Conservation (phyloP, 345 rosid species). For the Brassica nigra region DNA sequence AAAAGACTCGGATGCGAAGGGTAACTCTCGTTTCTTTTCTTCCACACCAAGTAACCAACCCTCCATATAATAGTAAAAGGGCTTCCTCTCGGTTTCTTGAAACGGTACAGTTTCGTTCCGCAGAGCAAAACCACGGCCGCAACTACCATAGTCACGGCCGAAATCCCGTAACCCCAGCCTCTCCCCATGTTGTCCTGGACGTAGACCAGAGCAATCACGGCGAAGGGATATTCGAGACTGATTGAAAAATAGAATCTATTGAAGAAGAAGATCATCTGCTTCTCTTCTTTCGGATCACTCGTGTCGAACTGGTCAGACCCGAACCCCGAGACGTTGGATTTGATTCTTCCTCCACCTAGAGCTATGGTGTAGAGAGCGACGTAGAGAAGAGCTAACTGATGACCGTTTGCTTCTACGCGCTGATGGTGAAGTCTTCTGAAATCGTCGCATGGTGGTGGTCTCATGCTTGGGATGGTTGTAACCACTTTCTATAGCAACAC, state of each 20-base stretch:
- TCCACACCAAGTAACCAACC: constrained; percentile 72
- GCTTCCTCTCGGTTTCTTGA: constrained; percentile 77
- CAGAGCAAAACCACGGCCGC: constrained; percentile 58
- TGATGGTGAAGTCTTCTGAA: constrained; percentile 55
- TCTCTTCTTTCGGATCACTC: constrained; percentile 77
- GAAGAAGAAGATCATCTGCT: constrained; percentile 77
- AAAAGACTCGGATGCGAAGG: constrained; percentile 62
- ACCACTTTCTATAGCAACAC: constrained; percentile 63
- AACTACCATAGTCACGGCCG: constrained; percentile 77
- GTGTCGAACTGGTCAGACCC: constrained; percentile 86
- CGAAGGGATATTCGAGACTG: constrained; percentile 79
- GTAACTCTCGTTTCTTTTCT: constrained; percentile 55
- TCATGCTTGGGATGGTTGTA: constrained; percentile 71
- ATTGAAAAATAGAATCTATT: constrained; percentile 69
- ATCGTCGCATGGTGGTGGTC: constrained; percentile 73
- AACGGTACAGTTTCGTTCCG: constrained; percentile 71
- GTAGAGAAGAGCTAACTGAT: constrained; percentile 68
- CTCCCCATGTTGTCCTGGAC: constrained; percentile 88
- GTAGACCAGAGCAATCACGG: constrained; percentile 73
- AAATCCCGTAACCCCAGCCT: constrained; percentile 92
- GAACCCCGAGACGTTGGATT: constrained; percentile 88
- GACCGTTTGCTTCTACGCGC: constrained; percentile 71
- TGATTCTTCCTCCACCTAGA: constrained; percentile 86
- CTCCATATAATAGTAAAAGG: constrained; percentile 84
- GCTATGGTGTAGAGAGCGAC: constrained; percentile 84